These are phyloP conservation scores for Lasiodiplodia sp. DNA, from an alignment of 2,329 filamentous ascomycete species.

Conservation along the genomic window DNA sequence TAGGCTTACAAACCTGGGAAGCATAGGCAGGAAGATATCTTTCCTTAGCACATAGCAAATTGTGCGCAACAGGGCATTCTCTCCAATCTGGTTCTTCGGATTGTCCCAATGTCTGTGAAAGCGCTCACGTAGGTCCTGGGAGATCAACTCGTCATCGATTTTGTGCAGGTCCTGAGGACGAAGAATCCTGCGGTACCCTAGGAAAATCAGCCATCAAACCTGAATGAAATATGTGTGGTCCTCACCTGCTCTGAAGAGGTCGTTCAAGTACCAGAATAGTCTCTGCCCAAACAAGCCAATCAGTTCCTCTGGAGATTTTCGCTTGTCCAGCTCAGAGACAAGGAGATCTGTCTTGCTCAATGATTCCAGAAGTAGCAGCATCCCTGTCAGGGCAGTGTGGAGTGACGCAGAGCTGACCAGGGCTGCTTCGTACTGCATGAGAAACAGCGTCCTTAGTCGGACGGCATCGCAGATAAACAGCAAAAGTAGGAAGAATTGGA, in stretches of 20 bases:
- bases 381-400: conserved; percentile 35
- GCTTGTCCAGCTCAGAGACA: conserved; percentile 33
- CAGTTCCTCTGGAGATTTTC: conserved; percentile 45
- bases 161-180: conserved; percentile 37
- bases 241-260: conserved; percentile 39
- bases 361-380: conserved; percentile 36
- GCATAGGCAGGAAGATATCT: conserved; percentile 36
- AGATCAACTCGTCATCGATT: conserved; percentile 39
- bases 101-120: conserved; percentile 36
- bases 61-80: conserved; percentile 3
- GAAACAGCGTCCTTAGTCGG: conserved; percentile 37
- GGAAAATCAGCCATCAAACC: conserved; percentile 12
- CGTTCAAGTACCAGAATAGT: conserved; percentile 48
- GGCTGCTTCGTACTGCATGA: conserved; percentile 34
- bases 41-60: conserved; percentile 32
- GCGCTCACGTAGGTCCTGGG: conserved; percentile 31
- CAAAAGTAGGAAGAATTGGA: conserved; percentile 41
- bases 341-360: conserved; percentile 37
- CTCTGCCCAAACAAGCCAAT: conserved; percentile 46
- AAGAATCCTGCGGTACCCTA: conserved; percentile 36
- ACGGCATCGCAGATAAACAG: conserved; percentile 39
- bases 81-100: conserved; percentile 23
- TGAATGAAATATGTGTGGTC: background rate
- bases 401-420: conserved; percentile 33
- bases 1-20: conserved; percentile 33